These are phyloP conservation scores for Pythium sukuiense DNA, from an alignment of 352 stramenopile genomes.

Conservation along the genomic window DNA sequence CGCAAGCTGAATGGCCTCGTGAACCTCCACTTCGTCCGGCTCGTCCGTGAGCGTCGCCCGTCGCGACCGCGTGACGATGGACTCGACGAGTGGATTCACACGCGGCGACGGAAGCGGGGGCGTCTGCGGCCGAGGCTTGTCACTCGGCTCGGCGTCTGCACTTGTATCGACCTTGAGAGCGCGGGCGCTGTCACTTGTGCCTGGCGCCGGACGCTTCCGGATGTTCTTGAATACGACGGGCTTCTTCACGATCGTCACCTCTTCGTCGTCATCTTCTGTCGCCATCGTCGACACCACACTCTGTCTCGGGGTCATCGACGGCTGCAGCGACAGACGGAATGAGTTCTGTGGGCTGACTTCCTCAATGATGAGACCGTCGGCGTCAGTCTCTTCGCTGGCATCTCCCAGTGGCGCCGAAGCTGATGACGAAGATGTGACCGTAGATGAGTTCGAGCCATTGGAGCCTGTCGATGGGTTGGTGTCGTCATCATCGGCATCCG, in stretches of 20 bases:
- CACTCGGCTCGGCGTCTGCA: neutral
- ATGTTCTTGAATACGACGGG: conserved; percentile 24
- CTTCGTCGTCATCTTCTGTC: conserved; percentile 13
- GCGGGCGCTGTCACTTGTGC: neutral
- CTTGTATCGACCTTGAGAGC: conserved; percentile 9
- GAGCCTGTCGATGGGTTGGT: conserved; percentile 30
- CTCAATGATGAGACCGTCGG: conserved; percentile 33
- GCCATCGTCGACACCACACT: conserved; percentile 24
- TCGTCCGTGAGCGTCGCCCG: conserved; percentile 28
- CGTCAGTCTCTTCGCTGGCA: neutral
- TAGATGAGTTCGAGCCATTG: neutral
- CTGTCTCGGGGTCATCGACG: conserved; percentile 21
- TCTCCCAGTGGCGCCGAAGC: neutral
- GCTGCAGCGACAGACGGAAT: conserved; percentile 6
- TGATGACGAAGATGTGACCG: neutral
- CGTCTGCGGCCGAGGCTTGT: neutral
- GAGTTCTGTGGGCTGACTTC: conserved; percentile 45
- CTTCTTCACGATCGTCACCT: conserved; percentile 26
- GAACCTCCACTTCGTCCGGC: neutral
- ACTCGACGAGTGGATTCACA: conserved; percentile 18
- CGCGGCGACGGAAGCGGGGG: conserved; percentile 5
- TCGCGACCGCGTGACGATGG: conserved; percentile 27
- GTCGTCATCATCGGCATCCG: conserved; percentile 24
- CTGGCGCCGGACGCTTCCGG: conserved; percentile 13
- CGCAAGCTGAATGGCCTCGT: conserved; percentile 46